Evolutionary conservation across 2,329 filamentous ascomycete species (phyloP).

Genomic region (Paecilomyces niveus): DNA sequence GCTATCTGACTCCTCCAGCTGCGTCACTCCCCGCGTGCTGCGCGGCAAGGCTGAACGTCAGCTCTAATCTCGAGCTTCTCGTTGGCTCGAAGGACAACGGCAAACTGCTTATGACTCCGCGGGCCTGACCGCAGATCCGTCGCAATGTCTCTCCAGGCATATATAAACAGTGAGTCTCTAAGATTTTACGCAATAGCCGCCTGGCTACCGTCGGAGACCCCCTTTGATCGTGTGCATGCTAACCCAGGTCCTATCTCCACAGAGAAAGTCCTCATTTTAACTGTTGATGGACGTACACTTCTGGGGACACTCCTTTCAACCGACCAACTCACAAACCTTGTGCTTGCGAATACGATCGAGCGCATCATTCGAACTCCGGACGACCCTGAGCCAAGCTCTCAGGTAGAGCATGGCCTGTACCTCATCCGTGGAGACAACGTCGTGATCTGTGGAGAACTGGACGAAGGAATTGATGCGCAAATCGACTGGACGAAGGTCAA

Average conservation of each 20-base stretch:
- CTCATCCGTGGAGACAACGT: slow-evolving; percentile 93
- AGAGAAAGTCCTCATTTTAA: slow-evolving; percentile 92
- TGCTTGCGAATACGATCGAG: slow-evolving; percentile 76
- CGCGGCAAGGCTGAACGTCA: not conserved
- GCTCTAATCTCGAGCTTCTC: not conserved
- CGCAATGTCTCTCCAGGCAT: slow-evolving; percentile 47
- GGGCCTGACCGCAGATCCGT: not conserved
- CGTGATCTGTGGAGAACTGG: slow-evolving; percentile 78
- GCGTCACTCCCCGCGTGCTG: not conserved
- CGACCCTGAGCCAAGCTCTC: slow-evolving; percentile 70
- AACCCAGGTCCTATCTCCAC: slow-evolving; percentile 2
- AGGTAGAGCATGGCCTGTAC: slow-evolving; percentile 81
- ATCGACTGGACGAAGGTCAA: slow-evolving; percentile 93
- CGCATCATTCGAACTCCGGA: slow-evolving; percentile 82
- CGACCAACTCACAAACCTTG: slow-evolving; percentile 89
- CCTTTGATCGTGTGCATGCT: not conserved
- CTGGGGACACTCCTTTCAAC: slow-evolving; percentile 76
- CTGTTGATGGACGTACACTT: slow-evolving; percentile 81
- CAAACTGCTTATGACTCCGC: not conserved
- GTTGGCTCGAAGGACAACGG: not conserved
- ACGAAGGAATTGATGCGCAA: slow-evolving; percentile 78
- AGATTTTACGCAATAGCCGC: not conserved
- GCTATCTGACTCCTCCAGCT: not conserved
- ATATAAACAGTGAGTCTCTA: slow-evolving; percentile 46
- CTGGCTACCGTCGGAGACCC: not conserved